phyloP scores from a whole-genome alignment of 805 yeast species.

The Schwanniomyces vanrijiae region DNA sequence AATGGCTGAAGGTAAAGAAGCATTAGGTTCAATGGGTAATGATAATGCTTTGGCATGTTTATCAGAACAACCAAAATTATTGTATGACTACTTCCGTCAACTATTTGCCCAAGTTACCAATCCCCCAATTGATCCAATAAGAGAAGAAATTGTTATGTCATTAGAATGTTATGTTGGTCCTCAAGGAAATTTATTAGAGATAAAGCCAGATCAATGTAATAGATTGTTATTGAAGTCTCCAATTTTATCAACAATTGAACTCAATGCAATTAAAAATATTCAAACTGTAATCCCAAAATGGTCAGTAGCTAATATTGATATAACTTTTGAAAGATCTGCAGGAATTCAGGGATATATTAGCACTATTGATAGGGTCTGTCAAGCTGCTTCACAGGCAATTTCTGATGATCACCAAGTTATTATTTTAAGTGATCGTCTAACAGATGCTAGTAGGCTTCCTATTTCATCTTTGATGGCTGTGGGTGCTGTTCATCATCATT shows the following conservation, averaged over 20 bases:
- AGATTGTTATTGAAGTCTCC: conserved; percentile 83
- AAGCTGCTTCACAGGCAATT: conserved; percentile 83
- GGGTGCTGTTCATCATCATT: conserved; percentile 96
- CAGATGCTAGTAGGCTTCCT: conserved; percentile 65
- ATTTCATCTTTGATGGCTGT: conserved; percentile 88
- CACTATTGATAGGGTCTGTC: conserved; percentile 84
- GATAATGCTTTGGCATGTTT: conserved; percentile 94
- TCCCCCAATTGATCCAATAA: conserved; percentile 97
- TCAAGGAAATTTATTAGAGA: conserved; percentile 93
- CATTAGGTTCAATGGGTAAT: conserved; percentile 98
- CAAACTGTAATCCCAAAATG: conserved; percentile 79
- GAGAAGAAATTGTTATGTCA: conserved; percentile 96
- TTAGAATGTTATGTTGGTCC: conserved; percentile 97
- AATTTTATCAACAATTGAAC: conserved; percentile 69
- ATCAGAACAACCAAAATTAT: conserved; percentile 85
- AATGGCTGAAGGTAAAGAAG: conserved; percentile 95
- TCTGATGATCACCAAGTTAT: conserved; percentile 72
- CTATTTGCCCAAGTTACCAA: conserved; percentile 97
- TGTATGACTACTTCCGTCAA: conserved; percentile 93
- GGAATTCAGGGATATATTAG: conserved; percentile 84
- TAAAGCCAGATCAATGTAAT: conserved; percentile 90
- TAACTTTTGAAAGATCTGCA: conserved; percentile 79
- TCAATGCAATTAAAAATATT: conserved; percentile 72
- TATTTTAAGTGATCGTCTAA: conserved; percentile 69
- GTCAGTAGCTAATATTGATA: conserved; percentile 81